Percentiles rank a stretch among this genome's conserved stretches.
These are phyloP conservation scores for Aspergillus panamensis DNA, from an alignment of 495 filamentous ascomycete species.

Conservation along the genomic window DNA sequence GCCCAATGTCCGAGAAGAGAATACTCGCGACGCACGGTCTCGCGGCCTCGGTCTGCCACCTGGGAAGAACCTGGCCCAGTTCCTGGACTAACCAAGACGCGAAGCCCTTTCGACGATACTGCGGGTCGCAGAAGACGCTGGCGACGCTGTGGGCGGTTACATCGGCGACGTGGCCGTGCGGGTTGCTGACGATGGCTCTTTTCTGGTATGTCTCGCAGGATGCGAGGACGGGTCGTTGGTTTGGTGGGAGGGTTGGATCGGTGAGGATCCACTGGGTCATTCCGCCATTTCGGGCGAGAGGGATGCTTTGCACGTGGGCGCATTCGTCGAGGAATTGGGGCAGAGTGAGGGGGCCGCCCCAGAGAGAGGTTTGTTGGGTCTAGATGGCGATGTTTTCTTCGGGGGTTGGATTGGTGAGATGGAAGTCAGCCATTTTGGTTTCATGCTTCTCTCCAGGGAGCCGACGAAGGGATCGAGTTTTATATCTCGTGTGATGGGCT, in stretches of 20 bases:
- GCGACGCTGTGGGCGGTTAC: constrained; percentile 2
- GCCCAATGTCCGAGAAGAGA: constrained; percentile 5
- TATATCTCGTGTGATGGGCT: not conserved
- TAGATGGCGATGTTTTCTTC: not conserved
- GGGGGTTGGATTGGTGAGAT: not conserved
- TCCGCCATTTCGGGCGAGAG: not conserved
- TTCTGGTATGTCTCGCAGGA: constrained; percentile 12
- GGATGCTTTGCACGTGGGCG: not conserved
- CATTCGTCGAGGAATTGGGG: constrained; percentile 4
- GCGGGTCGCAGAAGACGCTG: constrained; percentile 3
- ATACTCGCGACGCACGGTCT: not conserved
- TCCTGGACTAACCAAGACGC: constrained; percentile 5
- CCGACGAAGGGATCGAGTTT: too few relatives aligned
- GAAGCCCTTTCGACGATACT: not conserved
- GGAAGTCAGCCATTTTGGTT: not conserved
- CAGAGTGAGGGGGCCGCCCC: constrained; percentile 2
- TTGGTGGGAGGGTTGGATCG: not conserved
- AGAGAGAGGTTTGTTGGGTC: not conserved
- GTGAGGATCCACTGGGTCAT: constrained; percentile 7
- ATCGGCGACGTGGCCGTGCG: not conserved
- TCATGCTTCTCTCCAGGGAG: too few relatives aligned
- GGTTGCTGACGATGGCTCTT: not conserved
- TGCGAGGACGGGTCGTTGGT: not conserved
- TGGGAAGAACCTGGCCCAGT: not conserved
- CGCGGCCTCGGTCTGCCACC: not conserved